phyloP scores from a whole-genome alignment of 371 early-diverging fungal species.

The Rhizopus stolonifer region DNA sequence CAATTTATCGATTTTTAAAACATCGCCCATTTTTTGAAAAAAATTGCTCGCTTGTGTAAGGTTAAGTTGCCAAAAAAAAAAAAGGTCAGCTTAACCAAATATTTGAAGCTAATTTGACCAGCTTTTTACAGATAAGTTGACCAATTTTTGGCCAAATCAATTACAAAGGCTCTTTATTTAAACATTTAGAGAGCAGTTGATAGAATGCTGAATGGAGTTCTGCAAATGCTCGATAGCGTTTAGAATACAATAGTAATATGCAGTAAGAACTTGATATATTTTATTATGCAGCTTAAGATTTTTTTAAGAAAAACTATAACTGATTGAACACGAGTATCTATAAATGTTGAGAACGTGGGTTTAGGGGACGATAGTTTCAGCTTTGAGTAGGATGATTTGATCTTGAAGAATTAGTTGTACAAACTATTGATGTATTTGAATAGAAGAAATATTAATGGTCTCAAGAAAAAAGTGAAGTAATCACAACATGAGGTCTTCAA shows the following conservation, averaged over 20 bases:
- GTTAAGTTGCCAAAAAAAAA: slow-evolving; percentile 2
- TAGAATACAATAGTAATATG: slow-evolving; percentile 10
- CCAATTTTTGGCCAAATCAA: slow-evolving; percentile 4
- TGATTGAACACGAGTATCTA: too few relatives aligned
- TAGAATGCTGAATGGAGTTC: slow-evolving; percentile 3
- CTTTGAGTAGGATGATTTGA: too few relatives aligned
- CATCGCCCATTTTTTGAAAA: too few relatives aligned
- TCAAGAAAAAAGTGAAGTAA: too few relatives aligned
- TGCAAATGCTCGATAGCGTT: slow-evolving; percentile 7
- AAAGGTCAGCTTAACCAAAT: slow-evolving; percentile 3
- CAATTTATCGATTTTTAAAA: too few relatives aligned
- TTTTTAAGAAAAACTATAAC: background rate
- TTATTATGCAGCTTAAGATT: background rate
- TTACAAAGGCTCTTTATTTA: too few relatives aligned
- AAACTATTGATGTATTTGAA: too few relatives aligned
- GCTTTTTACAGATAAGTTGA: slow-evolving; percentile 2
- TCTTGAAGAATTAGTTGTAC: too few relatives aligned
- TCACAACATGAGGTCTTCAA: too few relatives aligned
- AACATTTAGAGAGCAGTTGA: slow-evolving; percentile 5
- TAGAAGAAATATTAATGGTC: too few relatives aligned
- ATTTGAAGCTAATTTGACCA: slow-evolving; percentile 7
- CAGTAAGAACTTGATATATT: slow-evolving; percentile 8
- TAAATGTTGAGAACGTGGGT: too few relatives aligned
- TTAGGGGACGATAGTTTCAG: too few relatives aligned
- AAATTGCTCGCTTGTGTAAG: background rate